Percentiles rank a stretch among this genome's conserved stretches.
Evolutionary conservation across 176 grass and related monocot genomes (phyloP).

Genomic region (Microstegium vimineum): DNA sequence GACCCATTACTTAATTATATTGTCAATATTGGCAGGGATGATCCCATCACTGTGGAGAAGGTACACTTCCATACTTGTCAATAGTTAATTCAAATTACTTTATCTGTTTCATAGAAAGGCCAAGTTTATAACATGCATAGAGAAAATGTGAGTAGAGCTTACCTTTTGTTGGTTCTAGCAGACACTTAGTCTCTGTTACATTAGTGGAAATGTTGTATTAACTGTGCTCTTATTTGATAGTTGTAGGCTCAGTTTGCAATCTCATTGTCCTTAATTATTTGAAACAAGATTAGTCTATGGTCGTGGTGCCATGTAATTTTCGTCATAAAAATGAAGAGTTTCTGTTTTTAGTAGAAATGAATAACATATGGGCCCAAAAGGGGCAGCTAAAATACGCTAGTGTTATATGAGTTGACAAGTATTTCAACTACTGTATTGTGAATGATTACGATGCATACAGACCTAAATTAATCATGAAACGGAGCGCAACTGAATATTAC

Average conservation of each 20-base stretch:
- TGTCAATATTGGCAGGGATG: conserved; percentile 3
- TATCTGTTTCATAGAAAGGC: neutral
- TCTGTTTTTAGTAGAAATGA: neutral
- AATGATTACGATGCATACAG: neutral
- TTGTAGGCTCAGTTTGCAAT: neutral
- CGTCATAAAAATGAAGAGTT: neutral
- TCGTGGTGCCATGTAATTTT: neutral
- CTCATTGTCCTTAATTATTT: neutral
- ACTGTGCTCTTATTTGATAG: neutral
- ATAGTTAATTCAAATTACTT: neutral
- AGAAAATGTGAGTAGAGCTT: neutral
- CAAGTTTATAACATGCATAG: neutral
- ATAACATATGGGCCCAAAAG: neutral
- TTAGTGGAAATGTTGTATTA: neutral
- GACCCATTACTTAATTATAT: conserved; percentile 12
- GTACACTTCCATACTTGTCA: neutral
- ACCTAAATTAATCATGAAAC: no score
- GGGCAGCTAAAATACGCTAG: neutral
- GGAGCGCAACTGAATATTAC: neutral
- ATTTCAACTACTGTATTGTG: neutral
- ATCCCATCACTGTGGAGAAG: neutral
- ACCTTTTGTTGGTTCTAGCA: neutral
- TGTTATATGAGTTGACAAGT: neutral
- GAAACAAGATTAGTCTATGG: neutral
- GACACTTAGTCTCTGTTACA: neutral